Evolutionary conservation across 805 yeast species (phyloP), one percentile per base, ranked within the genome.

Genomic region (Teunomyces kruisii): DNA sequence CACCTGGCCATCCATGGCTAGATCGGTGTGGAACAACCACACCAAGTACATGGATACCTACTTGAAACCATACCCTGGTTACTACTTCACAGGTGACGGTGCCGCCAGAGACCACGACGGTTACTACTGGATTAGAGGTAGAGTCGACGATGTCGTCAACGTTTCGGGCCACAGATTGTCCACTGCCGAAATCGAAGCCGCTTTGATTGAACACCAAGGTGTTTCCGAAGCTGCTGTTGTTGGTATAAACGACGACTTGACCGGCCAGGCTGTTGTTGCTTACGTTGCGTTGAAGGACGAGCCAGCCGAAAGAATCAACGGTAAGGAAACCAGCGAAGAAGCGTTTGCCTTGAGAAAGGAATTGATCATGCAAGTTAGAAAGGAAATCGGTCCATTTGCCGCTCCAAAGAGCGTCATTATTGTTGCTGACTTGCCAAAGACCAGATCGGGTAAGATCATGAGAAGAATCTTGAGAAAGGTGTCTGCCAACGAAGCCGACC

Each of bases 171-270:
- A 87, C 71, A 76, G 95, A 64, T 74, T 87, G 57, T 86, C 94
- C n/a, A 87, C 95, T 39, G 89, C 95, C 30, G 95, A 87, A 67
- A 86, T 87, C 55, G 95, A 87, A 68, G 87, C 91, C 39, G 90
- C 92, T 6, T 71, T 87, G 50, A 75, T 84, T 53, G 92, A 86
- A 65, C 86, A 85, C 65, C 67, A 74, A 17, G 70, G 76, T 39
- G 90, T 87, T 42, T 80, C 85, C 35, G 96, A 86, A 66, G 75
- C 84, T 57, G 95, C 95, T 6, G 95, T 86, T 44, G 90, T 87
- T 54, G 96, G 96, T 43, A 81, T 82, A 67, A 79, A 80, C 48
- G 92, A 87, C 64, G 92, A 86, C 57, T 74, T 87, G 65, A 87
- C 96, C 27, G 96, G 96, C 44, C 88, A 86, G 65, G 90, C 94